Conservation (phyloP, 2,329 filamentous ascomycete genomes). For the Pseudogymnoascus sp. region DNA sequence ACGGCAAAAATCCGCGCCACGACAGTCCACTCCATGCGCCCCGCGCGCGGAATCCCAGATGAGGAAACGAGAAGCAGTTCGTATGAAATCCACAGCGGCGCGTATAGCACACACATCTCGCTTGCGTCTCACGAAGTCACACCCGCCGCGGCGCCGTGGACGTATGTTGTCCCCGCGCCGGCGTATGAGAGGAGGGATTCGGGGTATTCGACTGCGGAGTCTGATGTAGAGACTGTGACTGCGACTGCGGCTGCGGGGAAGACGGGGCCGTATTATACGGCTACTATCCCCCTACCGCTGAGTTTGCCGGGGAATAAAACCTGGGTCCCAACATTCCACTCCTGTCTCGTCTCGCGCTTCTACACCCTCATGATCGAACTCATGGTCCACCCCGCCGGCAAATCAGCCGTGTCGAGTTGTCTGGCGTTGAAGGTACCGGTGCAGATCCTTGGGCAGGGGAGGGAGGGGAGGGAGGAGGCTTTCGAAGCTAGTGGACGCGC, state of each 20-base stretch:
- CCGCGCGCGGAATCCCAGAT: conserved; percentile 17
- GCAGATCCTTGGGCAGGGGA: not conserved
- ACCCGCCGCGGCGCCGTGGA: conserved; percentile 24
- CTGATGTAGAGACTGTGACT: not conserved
- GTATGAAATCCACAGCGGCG: conserved; percentile 20
- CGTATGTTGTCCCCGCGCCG: conserved; percentile 18
- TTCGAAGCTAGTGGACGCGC: not conserved
- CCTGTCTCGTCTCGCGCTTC: conserved; percentile 54
- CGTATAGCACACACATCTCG: conserved; percentile 21
- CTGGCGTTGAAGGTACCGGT: not conserved
- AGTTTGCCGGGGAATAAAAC: conserved; percentile 50
- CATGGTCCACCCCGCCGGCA: conserved; percentile 36
- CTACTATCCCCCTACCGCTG: conserved; percentile 54
- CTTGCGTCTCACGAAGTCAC: conserved; percentile 25
- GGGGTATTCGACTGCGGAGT: conserved; percentile 17
- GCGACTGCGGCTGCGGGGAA: not conserved
- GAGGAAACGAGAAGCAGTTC: conserved; percentile 14
- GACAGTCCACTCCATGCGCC: conserved; percentile 22
- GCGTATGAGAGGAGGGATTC: conserved; percentile 20
- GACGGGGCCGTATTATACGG: conserved; percentile 39
- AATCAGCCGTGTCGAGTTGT: not conserved
- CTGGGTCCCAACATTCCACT: conserved; percentile 62
- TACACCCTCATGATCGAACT: conserved; percentile 54
- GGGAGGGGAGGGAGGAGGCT: not conserved
- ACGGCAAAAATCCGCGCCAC: conserved; percentile 24